A percentile compares a stretch with the other conserved stretches of the same genome.
These are phyloP conservation scores for Pseudocercospora vitis DNA, from an alignment of 2,329 filamentous ascomycete genomes.

Conservation along the genomic window DNA sequence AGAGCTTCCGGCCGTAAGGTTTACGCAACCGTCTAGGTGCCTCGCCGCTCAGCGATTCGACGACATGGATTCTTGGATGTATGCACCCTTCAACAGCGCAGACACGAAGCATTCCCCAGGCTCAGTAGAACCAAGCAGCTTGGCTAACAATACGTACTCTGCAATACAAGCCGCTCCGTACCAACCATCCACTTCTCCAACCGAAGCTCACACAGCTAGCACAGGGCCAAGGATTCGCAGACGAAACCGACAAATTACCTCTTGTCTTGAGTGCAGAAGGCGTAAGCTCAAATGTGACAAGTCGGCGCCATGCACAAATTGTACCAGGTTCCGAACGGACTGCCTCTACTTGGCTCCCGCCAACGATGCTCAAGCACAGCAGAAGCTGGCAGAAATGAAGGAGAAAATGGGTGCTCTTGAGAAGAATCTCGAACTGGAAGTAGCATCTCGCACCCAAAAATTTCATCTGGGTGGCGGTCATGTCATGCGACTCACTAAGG, in stretches of 20 bases:
- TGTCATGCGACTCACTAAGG: slow-evolving; percentile 20
- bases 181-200: slow-evolving; percentile 15
- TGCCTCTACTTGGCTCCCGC: slow-evolving; percentile 66
- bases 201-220: slow-evolving; percentile 4
- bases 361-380: slow-evolving; percentile 67
- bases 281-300: slow-evolving; percentile 80
- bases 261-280: slow-evolving; percentile 69
- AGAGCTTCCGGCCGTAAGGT: slow-evolving; percentile 16
- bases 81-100: slow-evolving; percentile 8
- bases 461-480: slow-evolving; percentile 30
- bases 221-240: slow-evolving; percentile 27
- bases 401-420: slow-evolving; percentile 74
- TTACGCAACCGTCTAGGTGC: not conserved
- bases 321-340: slow-evolving; percentile 52
- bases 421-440: slow-evolving; percentile 66
- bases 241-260: slow-evolving; percentile 58
- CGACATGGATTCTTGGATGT: slow-evolving; percentile 23
- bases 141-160: slow-evolving; percentile 11
- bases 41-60: not conserved
- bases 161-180: slow-evolving; percentile 18
- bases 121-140: not conserved
- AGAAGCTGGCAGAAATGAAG: slow-evolving; percentile 73
- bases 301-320: slow-evolving; percentile 67
- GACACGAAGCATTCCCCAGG: not conserved
- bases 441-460: slow-evolving; percentile 49